Percentiles rank a stretch among this genome's conserved stretches.
Evolutionary conservation across 805 yeast species (phyloP).

Genomic region (Grigorovia humatica): DNA sequence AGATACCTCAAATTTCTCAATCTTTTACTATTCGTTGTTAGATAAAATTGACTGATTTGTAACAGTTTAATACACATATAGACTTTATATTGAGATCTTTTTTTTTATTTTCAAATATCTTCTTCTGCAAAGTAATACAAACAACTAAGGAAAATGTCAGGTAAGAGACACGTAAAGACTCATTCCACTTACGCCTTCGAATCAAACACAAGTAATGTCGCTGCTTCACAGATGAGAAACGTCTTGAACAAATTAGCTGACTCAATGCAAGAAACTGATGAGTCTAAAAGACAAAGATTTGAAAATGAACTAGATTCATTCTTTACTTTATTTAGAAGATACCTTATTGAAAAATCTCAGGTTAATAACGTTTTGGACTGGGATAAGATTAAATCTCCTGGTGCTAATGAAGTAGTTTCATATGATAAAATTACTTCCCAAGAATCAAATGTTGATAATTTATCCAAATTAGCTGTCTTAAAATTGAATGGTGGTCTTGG

Average conservation of each 20-base stretch:
- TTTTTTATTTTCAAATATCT: no score
- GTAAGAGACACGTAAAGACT: conserved; percentile 33
- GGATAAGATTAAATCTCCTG: conserved; percentile 93
- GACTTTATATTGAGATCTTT: no score
- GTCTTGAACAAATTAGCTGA: conserved; percentile 85
- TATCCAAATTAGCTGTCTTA: conserved; percentile 84
- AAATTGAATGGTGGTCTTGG: conserved; percentile 98
- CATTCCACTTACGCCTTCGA: conserved; percentile 65
- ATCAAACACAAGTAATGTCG: conserved; percentile 86
- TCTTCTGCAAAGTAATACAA: no score
- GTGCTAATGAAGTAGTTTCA: conserved; percentile 78
- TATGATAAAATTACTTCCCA: conserved; percentile 39
- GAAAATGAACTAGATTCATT: conserved; percentile 83
- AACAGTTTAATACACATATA: no score
- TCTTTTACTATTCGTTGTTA: no score
- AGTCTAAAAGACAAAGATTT: conserved; percentile 43
- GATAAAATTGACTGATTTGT: background rate
- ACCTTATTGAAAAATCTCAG: conserved; percentile 77
- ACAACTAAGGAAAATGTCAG: conserved; percentile 3
- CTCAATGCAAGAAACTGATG: conserved; percentile 36
- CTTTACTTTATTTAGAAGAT: conserved; percentile 87
- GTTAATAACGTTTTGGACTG: conserved; percentile 63
- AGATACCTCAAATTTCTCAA: no score
- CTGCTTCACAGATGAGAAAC: conserved; percentile 97
- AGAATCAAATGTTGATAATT: conserved; percentile 28